These are phyloP conservation scores for Suhomyces xylopsoci DNA, from an alignment of 805 yeast genomes.

Conservation along the genomic window DNA sequence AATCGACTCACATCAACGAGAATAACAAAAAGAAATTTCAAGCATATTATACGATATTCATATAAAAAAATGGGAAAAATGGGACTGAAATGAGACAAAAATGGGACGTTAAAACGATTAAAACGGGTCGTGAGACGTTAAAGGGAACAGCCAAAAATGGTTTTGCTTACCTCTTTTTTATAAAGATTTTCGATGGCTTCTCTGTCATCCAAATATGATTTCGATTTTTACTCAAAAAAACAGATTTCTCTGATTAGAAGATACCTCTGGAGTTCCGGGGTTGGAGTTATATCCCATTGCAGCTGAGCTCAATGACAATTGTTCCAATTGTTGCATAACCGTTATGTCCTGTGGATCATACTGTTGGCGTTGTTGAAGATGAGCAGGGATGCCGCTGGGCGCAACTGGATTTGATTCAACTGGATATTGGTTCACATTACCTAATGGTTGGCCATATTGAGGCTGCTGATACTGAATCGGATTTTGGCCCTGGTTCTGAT, in stretches of 20 bases:
- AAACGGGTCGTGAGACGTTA: not conserved
- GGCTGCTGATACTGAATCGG: not conserved
- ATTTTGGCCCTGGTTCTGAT: not conserved
- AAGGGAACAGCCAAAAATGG: not conserved
- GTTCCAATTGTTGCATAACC: constrained; percentile 47
- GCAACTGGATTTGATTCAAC: not conserved
- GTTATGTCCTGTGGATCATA: constrained; percentile 23
- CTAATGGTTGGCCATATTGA: constrained; percentile 1
- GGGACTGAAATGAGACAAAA: not conserved
- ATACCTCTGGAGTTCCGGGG: constrained; percentile 38
- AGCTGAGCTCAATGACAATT: constrained; percentile 43
- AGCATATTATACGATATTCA: not conserved
- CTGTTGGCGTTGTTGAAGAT: constrained; percentile 11
- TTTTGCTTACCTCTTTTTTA: not conserved
- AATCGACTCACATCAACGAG: not conserved
- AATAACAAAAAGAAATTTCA: not conserved
- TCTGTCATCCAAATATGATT: no score
- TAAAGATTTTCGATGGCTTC: no score
- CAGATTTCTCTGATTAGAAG: constrained; percentile 20
- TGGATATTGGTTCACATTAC: not conserved
- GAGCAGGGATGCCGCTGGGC: not conserved
- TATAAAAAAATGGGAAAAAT: not conserved
- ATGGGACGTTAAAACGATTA: not conserved
- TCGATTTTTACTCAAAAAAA: constrained; percentile 14
- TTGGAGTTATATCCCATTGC: constrained; percentile 45